A percentile compares a stretch with the other conserved stretches of the same genome.
Conservation (phyloP, 805 yeast genomes). For the Candida sakaeoensis region DNA sequence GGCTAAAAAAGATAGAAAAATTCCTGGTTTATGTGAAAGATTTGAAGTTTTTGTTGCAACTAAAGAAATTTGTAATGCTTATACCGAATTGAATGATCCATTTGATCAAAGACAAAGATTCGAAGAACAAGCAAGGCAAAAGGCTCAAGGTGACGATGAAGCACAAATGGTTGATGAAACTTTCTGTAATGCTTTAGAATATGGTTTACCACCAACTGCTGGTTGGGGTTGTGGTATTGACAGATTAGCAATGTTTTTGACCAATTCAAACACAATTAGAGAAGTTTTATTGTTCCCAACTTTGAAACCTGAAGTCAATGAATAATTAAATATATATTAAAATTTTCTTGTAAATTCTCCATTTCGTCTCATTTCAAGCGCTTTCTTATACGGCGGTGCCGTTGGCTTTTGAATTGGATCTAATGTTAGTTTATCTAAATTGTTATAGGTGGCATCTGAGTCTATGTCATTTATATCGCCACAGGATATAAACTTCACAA, state of each 20-base stretch:
- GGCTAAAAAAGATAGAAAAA: constrained; percentile 90
- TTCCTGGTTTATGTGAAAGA: constrained; percentile 95
- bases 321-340: constrained; percentile 2
- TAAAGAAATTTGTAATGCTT: constrained; percentile 96
- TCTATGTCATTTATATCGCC: constrained; percentile 88
- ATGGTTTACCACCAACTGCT: constrained; percentile 98
- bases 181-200: constrained; percentile 96
- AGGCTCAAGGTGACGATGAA: constrained; percentile 98
- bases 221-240: constrained; percentile 99
- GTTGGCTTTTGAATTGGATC: constrained; percentile 96
- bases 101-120: constrained; percentile 96
- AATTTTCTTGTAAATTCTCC: constrained; percentile 40
- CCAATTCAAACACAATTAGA: constrained; percentile 93
- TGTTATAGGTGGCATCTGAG: constrained; percentile 90
- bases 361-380: constrained; percentile 78
- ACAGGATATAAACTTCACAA: constrained; percentile 94
- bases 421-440: constrained; percentile 45
- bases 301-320: constrained; percentile 78
- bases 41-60: constrained; percentile 98
- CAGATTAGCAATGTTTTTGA: constrained; percentile 96
- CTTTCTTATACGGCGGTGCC: constrained; percentile 94
- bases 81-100: constrained; percentile 98
- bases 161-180: constrained; percentile 96
- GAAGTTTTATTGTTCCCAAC: constrained; percentile 98
- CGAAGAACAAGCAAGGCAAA: constrained; percentile 98